Conservation (phyloP, 768 basidiomycete species). For the Rhizopogon vesiculosus region DNA sequence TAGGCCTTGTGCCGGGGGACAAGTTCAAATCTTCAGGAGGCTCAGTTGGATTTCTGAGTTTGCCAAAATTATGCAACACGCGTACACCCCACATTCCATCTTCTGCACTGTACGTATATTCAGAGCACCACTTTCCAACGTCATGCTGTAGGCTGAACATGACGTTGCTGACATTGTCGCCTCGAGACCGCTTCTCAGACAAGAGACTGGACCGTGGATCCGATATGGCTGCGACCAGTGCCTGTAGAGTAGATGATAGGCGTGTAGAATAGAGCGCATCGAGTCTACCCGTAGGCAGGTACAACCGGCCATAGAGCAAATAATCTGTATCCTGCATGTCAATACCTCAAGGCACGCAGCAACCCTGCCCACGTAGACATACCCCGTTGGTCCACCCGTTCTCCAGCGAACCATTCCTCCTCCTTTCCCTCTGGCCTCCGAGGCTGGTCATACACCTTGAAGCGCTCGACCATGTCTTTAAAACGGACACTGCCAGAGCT, state of each 20-base stretch:
- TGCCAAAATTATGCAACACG: conserved; percentile 90
- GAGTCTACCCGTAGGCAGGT: conserved; percentile 82
- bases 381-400: conserved; percentile 76
- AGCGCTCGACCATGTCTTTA: conserved; percentile 87
- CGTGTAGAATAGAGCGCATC: conserved; percentile 89
- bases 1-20: conserved; percentile 36
- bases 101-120: conserved; percentile 92
- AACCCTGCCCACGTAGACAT: conserved; percentile 13
- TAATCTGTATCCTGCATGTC: conserved; percentile 58
- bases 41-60: conserved; percentile 39
- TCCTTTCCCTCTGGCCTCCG: conserved; percentile 71
- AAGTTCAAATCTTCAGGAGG: conserved; percentile 28
- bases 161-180: conserved; percentile 56
- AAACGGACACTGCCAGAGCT: conserved; percentile 69
- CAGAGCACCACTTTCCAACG: conserved; percentile 86
- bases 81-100: conserved; percentile 92
- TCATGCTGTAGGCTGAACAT: conserved; percentile 91
- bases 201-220: conserved; percentile 56
- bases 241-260: conserved; percentile 73
- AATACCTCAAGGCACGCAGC: conserved; percentile 11
- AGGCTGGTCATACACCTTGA: conserved; percentile 80
- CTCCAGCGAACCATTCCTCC: conserved; percentile 80
- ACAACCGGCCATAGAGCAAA: conserved; percentile 87
- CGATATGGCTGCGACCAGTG: conserved; percentile 81
- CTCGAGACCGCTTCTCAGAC: conserved; percentile 34